A percentile compares a stretch with the other conserved stretches of the same genome.
Conservation (phyloP, 2,329 filamentous ascomycete species). For the Aspergillus phoenicis region DNA sequence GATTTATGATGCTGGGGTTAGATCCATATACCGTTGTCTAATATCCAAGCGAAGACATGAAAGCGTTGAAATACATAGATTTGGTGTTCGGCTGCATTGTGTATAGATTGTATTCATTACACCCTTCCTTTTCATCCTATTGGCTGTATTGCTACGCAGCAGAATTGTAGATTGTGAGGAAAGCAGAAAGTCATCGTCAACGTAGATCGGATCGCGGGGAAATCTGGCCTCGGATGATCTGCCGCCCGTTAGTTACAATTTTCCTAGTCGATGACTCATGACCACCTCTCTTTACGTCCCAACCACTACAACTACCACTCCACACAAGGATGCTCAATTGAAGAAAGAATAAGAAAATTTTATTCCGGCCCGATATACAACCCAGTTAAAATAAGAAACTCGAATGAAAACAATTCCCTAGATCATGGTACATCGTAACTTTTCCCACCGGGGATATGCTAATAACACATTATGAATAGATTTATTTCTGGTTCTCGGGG, state of each 20-base stretch:
- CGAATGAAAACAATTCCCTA: background rate
- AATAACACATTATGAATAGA: conserved; percentile 18
- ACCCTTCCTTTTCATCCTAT: too few relatives aligned
- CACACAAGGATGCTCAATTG: background rate
- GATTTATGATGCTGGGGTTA: background rate
- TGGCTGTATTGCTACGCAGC: too few relatives aligned
- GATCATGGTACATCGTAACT: conserved; percentile 5
- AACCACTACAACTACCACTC: background rate
- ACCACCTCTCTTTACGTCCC: background rate
- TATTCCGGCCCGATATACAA: conserved; percentile 5
- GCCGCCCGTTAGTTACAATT: background rate
- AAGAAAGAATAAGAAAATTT: background rate
- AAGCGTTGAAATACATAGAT: background rate
- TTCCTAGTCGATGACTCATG: background rate
- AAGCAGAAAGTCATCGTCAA: too few relatives aligned
- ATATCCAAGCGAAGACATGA: background rate
- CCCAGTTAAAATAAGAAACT: background rate
- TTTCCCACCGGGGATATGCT: background rate
- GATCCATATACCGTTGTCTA: background rate
- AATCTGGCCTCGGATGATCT: background rate
- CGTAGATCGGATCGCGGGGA: background rate
- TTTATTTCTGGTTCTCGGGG: conserved; percentile 82
- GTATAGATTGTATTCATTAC: too few relatives aligned
- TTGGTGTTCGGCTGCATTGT: background rate
- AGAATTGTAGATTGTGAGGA: too few relatives aligned